Base-by-base conservation (phyloP, 805 yeast genomes). In the Metschnikowia chrysomelidarum region DNA sequence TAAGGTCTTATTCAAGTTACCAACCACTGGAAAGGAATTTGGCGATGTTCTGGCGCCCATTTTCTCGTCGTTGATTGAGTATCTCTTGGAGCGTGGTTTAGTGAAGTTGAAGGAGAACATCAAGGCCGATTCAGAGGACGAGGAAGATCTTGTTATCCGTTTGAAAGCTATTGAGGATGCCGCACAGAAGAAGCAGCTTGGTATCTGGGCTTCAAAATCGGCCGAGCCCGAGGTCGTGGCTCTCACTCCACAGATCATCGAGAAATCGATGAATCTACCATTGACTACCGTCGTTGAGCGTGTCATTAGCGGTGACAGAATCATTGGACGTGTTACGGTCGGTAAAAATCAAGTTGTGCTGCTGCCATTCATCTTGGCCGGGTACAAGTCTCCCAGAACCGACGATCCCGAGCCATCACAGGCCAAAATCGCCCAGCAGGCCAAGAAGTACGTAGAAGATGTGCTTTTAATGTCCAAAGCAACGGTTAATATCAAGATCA, bases 271-370 rank as follows among this genome's bases (percentile, higher is more conserved):
- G 34, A 46, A 50, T 11, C 36, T 57, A n/a, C 76, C 79, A 17
- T 57, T 75, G 31, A 59, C 69, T 12, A 70, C 85, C 20, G 72
- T 87, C 38, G 81, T 87, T 17, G 95, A 87, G 59, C 78, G 74
- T 50, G 93, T 82, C 20, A 69, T 85, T 40, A 66, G 80, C 43
- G 96, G 95, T 31, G 95, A 87, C 60, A 66, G 95, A 30, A 58
- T 86, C n/a, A 63, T 81, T 24, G 73, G 76, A 9, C 73, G 94
- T 25, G 56, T 78, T 9, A 45, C 78, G 36, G 60, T 76, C 19
- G 66, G 64, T 39, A 60, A 67, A 30, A 59, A 60, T n/a, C 58
- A 59, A 25, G 93, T 84, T 41, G 73, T 71, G 26, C 70, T 75
- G 19, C 64, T 78, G 19, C 80, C 82, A 8, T 72, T 82, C 19